A percentile compares a stretch with the other conserved stretches of the same genome.
phyloP scores from a whole-genome alignment of 305 asterid genomes.

The Coffea humblotiana region DNA sequence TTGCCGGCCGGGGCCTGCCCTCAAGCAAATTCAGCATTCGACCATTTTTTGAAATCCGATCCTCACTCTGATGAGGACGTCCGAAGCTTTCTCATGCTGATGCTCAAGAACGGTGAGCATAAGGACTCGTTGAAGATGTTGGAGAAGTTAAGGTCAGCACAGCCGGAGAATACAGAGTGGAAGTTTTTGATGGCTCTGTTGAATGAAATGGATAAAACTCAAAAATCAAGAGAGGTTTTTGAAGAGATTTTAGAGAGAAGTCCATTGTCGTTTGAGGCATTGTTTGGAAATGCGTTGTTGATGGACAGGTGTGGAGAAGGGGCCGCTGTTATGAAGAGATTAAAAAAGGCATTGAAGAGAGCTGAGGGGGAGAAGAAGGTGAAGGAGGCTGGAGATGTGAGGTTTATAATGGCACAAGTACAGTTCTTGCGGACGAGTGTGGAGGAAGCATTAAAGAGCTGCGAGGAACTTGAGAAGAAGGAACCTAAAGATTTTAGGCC shows the following conservation, averaged over 20 bases:
- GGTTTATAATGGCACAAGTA: slow-evolving; percentile 75
- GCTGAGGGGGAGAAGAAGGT: slow-evolving; percentile 58
- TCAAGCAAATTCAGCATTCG: slow-evolving; percentile 37
- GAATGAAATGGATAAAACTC: slow-evolving; percentile 56
- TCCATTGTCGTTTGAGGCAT: slow-evolving; percentile 61
- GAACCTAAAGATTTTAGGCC: slow-evolving; percentile 87
- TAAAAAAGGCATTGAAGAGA: slow-evolving; percentile 54
- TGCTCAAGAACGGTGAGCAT: slow-evolving; percentile 67
- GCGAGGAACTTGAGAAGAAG: slow-evolving; percentile 63
- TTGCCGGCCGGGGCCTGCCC: slow-evolving; percentile 45
- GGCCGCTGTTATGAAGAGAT: slow-evolving; percentile 52
- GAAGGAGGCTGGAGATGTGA: slow-evolving; percentile 77
- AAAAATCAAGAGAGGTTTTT: slow-evolving; percentile 54
- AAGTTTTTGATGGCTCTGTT: slow-evolving; percentile 57
- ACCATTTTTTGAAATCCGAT: slow-evolving; percentile 49
- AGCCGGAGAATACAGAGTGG: slow-evolving; percentile 72
- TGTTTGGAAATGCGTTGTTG: slow-evolving; percentile 72
- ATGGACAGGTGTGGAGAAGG: slow-evolving; percentile 80
- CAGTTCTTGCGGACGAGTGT: slow-evolving; percentile 75
- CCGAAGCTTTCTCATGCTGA: slow-evolving; percentile 55
- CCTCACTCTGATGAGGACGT: slow-evolving; percentile 49
- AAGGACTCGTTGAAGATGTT: slow-evolving; percentile 59
- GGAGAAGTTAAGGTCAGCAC: slow-evolving; percentile 46
- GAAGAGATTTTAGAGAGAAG: slow-evolving; percentile 50
- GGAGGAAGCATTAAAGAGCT: slow-evolving; percentile 72